Base-by-base conservation (phyloP, 148 eudicot species). In the Arbutus unedo region DNA sequence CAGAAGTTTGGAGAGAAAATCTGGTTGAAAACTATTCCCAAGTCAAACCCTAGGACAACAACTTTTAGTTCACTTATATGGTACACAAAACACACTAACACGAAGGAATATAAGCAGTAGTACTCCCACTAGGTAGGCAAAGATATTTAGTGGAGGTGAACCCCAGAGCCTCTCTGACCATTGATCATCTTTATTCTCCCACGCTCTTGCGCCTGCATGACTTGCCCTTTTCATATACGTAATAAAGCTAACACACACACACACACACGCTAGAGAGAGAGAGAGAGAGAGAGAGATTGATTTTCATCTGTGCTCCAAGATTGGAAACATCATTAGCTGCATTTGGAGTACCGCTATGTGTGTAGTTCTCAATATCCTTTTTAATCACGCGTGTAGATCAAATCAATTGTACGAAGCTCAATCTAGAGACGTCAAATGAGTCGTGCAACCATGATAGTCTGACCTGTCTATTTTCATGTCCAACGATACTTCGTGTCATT, bases 161-260 rank as follows among this genome's bases (percentile, higher is more conserved):
- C 21, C n/a, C 50, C 18, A 44, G 10, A 47, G 14, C 25, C 10
- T 8, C 76, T 45, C 76, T 73, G 25, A 16, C 76, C 25, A 73
- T 47, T 44, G 76, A 73, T 73, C 76, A 73, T 45, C 13, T 7
- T 47, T 8, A 73, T 73, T 73, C 76, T 47, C 76, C 53, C 76
- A 73, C 53, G 76, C 76, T 48, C 76, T 41, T 16, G 19, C 74
- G 74, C 74, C 74, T 70, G 74, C n/a, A 73, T 19, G 76, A 45
- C 76, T 47, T 73, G 76, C 54, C 53, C 51, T 73, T 73, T 73
- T 73, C 53, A 45, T 13, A 25, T 8, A 16, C 50, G 53, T 6
- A 44, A 73, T 45, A 73, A 44, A 47, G 75, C 76, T 2, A 16
- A 44, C 50, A 16, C 11, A 11, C 48, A 31, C 50, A 73, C 51